Evolutionary conservation across 345 rosid genomes (phyloP).

Genomic region (Eucalyptus leucophloia): DNA sequence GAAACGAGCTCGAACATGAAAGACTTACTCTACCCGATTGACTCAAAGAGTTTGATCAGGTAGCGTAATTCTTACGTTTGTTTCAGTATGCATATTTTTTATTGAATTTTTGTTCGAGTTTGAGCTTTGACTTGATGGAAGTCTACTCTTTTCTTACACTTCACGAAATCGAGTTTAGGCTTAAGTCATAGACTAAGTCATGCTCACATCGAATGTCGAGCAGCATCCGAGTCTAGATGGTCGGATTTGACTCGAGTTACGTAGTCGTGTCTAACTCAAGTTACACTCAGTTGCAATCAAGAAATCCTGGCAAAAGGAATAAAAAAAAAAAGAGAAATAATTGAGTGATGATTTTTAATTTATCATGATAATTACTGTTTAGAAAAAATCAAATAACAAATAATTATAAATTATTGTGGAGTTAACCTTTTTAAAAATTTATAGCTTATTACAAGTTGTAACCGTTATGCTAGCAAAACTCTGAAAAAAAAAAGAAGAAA

Average conservation of each 20-base stretch:
- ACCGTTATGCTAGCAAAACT: rapidly evolving
- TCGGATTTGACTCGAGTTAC: background rate
- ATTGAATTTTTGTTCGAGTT: background rate
- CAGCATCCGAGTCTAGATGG: background rate
- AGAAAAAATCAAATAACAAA: too few relatives aligned
- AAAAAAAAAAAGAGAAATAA: too few relatives aligned
- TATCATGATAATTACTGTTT: rapidly evolving
- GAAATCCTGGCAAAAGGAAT: too few relatives aligned
- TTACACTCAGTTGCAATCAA: too few relatives aligned
- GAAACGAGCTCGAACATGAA: background rate
- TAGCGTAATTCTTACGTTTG: background rate
- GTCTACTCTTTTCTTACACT: background rate
- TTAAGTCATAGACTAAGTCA: background rate
- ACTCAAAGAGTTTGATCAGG: background rate
- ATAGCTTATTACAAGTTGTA: rapidly evolving
- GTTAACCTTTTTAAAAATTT: rapidly evolving
- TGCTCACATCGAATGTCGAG: background rate
- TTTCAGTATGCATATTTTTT: background rate
- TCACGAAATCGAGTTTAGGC: rapidly evolving
- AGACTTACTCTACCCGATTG: background rate
- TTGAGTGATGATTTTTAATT: rapidly evolving
- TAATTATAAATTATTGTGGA: too few relatives aligned
- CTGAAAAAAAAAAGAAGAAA: too few relatives aligned
- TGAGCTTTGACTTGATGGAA: background rate
- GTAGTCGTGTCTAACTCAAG: background rate